Evolutionary conservation across 805 yeast species (phyloP).

Genomic region (Metschnikowia peoriensis): DNA sequence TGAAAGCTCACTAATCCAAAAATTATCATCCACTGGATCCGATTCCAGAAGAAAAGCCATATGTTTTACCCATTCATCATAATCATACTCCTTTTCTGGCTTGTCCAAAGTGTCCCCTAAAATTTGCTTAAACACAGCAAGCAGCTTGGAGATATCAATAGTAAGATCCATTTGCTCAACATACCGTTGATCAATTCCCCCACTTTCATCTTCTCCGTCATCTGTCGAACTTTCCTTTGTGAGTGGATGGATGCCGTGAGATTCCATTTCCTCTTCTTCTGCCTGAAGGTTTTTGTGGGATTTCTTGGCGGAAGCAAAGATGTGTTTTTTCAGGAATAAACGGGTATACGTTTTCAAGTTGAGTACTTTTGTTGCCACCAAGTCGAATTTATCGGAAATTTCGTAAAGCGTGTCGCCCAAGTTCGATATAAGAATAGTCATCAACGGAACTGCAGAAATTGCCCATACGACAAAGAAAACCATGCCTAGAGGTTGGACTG

Average conservation of each 20-base stretch:
- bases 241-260: neutral
- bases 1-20: conserved; percentile 65
- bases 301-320: neutral
- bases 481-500: conserved; percentile 61
- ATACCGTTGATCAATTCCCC: neutral
- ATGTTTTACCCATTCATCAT: conserved; percentile 51
- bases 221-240: neutral
- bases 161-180: conserved; percentile 6
- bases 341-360: conserved; percentile 8
- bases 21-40: conserved; percentile 23
- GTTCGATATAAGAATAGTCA: conserved; percentile 76
- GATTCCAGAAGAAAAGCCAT: conserved; percentile 28
- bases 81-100: conserved; percentile 44
- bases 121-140: conserved; percentile 31
- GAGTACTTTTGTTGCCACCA: conserved; percentile 5
- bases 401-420: conserved; percentile 60
- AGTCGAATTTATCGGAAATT: conserved; percentile 20
- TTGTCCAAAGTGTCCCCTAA: conserved; percentile 36
- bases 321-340: neutral
- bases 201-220: neutral
- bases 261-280: neutral
- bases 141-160: conserved; percentile 2
- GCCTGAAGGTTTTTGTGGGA: neutral
- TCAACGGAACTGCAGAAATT: conserved; percentile 76
- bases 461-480: conserved; percentile 81